Percentiles rank a stretch among this genome's conserved stretches.
phyloP scores from a whole-genome alignment of 2,329 filamentous ascomycete species.

The Fusarium veterinarium region DNA sequence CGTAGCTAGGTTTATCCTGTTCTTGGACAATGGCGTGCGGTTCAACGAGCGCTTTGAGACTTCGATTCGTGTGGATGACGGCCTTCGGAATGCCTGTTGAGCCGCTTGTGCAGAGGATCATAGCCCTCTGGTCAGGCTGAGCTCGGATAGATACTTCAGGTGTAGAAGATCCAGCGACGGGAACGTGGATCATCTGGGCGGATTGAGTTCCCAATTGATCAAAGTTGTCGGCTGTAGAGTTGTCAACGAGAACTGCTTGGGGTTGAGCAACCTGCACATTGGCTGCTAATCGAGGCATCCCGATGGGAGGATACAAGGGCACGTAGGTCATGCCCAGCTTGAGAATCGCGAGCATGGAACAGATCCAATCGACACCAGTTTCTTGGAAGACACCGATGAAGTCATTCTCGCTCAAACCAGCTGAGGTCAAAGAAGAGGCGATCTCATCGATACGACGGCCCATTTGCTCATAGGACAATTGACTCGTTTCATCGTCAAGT shows the following conservation, averaged over 20 bases:
- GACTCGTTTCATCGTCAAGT: not conserved
- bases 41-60: constrained; percentile 2
- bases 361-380: constrained; percentile 1
- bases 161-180: not conserved
- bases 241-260: constrained; percentile 4
- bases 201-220: not conserved
- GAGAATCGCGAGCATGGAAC: constrained; percentile 11
- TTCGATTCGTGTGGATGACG: not conserved
- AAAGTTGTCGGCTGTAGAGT: not conserved
- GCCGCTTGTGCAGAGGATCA: constrained; percentile 25
- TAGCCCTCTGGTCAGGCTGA: not conserved
- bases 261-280: constrained; percentile 10
- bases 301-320: constrained; percentile 5
- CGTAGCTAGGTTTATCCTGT: constrained; percentile 1
- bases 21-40: constrained; percentile 2
- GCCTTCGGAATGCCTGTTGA: constrained; percentile 22
- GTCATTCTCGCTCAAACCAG: not conserved
- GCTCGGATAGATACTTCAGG: not conserved
- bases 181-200: not conserved
- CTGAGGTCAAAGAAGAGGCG: not conserved
- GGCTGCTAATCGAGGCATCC: not conserved
- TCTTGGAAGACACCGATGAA: constrained; percentile 12
- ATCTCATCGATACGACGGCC: not conserved
- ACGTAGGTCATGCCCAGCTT: constrained; percentile 13
- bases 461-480: constrained; percentile 1